Conservation (phyloP, 495 filamentous ascomycete genomes). For the Articulospora tetracladia region DNA sequence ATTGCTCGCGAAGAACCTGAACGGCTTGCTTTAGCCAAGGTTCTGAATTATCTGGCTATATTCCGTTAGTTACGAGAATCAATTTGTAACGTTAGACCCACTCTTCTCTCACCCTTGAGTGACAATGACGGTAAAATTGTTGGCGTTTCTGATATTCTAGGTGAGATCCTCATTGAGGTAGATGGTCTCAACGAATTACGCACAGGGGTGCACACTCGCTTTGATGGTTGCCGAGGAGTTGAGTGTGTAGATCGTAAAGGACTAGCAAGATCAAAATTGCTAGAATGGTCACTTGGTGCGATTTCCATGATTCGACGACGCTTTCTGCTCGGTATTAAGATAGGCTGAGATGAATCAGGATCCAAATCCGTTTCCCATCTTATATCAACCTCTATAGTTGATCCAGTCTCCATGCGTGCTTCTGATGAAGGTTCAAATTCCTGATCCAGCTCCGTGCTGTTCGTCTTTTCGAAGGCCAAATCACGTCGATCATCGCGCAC, state of each 20-base stretch:
- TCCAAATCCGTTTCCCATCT: not conserved
- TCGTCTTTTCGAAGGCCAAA: not conserved
- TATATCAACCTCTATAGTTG: not conserved
- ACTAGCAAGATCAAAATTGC: constrained; percentile 9
- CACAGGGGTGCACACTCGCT: constrained; percentile 5
- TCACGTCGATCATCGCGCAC: too few relatives aligned
- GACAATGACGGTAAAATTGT: not conserved
- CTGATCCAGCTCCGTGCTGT: not conserved
- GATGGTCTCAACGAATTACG: constrained; percentile 2
- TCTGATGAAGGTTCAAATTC: not conserved
- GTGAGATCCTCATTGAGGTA: not conserved
- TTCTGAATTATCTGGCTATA: constrained; percentile 1
- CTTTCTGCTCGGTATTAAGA: constrained; percentile 13
- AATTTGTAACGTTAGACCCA: not conserved
- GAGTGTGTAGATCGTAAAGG: constrained; percentile 6
- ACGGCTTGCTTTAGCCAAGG: constrained; percentile 3
- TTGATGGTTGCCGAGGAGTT: constrained; percentile 1
- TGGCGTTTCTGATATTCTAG: not conserved
- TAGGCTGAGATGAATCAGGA: not conserved
- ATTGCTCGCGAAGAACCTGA: constrained; percentile 1
- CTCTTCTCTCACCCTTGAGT: constrained; percentile 7
- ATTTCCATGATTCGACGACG: constrained; percentile 8
- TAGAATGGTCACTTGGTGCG: constrained; percentile 7
- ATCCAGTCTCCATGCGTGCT: not conserved
- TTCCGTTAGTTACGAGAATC: not conserved